phyloP scores from a whole-genome alignment of 2,329 filamentous ascomycete genomes.

The Beauveria rudraprayagi region DNA sequence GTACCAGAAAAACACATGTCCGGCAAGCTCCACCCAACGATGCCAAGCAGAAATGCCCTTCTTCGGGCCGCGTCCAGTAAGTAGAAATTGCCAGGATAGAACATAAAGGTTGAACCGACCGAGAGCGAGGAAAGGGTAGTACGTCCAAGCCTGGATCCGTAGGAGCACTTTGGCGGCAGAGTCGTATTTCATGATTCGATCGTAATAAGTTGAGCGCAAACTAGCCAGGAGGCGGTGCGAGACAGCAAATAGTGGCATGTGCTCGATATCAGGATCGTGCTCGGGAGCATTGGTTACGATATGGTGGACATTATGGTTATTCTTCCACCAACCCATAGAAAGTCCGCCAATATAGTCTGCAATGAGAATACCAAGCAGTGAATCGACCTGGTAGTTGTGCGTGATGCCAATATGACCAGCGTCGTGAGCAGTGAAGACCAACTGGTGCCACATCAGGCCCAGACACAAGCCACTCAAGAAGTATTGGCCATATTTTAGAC shows the following conservation, averaged over 20 bases:
- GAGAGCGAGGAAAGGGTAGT: slow-evolving; percentile 73
- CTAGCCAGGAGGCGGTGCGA: slow-evolving; percentile 71
- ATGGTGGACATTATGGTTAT: slow-evolving; percentile 92
- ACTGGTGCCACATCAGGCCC: slow-evolving; percentile 85
- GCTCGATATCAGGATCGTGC: slow-evolving; percentile 91
- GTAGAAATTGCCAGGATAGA: slow-evolving; percentile 70
- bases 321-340: slow-evolving; percentile 95
- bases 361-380: slow-evolving; percentile 79
- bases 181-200: slow-evolving; percentile 72
- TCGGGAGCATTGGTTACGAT: slow-evolving; percentile 93
- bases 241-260: slow-evolving; percentile 82
- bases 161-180: slow-evolving; percentile 61
- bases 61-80: slow-evolving; percentile 60
- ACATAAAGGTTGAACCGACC: slow-evolving; percentile 83
- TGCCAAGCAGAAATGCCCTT: slow-evolving; percentile 79
- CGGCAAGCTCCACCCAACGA: slow-evolving; percentile 67
- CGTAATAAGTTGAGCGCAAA: slow-evolving; percentile 75
- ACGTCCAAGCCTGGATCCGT: slow-evolving; percentile 70
- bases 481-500: slow-evolving; percentile 59
- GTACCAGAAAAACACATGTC: slow-evolving; percentile 74
- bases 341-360: slow-evolving; percentile 85
- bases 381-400: slow-evolving; percentile 76
- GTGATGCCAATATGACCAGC: slow-evolving; percentile 97
- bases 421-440: slow-evolving; percentile 91
- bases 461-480: slow-evolving; percentile 63